Base-by-base conservation (phyloP, 1,284 basidiomycete genomes). In the Trichosporon ovoides region DNA sequence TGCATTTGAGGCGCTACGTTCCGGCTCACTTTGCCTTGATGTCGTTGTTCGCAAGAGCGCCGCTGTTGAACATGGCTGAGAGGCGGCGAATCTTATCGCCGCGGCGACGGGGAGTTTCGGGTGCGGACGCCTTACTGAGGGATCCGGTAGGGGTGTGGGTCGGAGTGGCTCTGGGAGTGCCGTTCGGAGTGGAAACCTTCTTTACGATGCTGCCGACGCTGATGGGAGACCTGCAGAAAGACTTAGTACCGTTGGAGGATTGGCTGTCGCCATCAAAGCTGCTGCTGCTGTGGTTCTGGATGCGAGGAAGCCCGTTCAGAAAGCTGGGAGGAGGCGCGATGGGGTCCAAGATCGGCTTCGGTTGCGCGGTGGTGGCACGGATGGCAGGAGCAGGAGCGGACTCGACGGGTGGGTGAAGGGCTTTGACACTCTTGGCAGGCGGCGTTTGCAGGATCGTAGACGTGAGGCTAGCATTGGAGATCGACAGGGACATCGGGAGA, bases 41-140 rank as follows among this genome's bases (percentile, higher is more conserved):
- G 24, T 48, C 43, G 43, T 48, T 48, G 43, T 7, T 31, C 12
- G 28, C 28, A 4, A 9, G 22, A 24, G 22, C n/a, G 13, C 43
- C 43, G 22, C 28, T 48, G 14, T 31, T 48, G 43, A 48, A 48
- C 43, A 48, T 28, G 24, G 43, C 43, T 16, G 43, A 48, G 43
- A 48, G 43, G 43, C 43, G 43, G 28, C 43, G 43, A 22, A 48
- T 48, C 24, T 48, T 48, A 22, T 48, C 43, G 22, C 43, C 43
- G 24, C 43, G 43, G 43, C 43, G 43, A 9, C 43, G 22, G 22
- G 43, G 43, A 16, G 24, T 22, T 16, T 48, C 43, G 16, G 43
- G 43, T 16, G 43, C n/a, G 16, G 43, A 7, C 22, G 22, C 43
- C 43, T 48, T 48, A 22, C 43, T 48, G 43, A 48, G 28, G 16